Percentiles rank a stretch among this genome's conserved stretches.
phyloP scores from a whole-genome alignment of 176 grass and related monocot genomes.

The Pontederia paniculata region DNA sequence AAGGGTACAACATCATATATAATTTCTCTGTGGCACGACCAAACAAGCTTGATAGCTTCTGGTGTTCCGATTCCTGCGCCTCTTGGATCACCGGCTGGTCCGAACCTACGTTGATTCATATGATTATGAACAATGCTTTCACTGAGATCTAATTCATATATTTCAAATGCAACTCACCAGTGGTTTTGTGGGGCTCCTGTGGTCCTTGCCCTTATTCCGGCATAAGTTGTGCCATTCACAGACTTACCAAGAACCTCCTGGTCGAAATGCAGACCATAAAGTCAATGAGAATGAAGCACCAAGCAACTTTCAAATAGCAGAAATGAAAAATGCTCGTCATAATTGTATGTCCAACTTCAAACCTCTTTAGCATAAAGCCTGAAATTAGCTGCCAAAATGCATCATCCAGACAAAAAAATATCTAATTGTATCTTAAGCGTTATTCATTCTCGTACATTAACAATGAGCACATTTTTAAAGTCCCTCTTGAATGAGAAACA shows the following conservation, averaged over 20 bases:
- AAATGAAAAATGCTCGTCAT: neutral
- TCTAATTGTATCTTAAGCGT: neutral
- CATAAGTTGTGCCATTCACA: slow-evolving; percentile 93
- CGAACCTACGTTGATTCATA: slow-evolving; percentile 46
- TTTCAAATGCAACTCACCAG: slow-evolving; percentile 35
- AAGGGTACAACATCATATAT: slow-evolving; percentile 67
- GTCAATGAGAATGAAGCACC: neutral
- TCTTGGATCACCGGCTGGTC: slow-evolving; percentile 80
- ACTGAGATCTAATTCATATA: neutral
- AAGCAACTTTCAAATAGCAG: neutral
- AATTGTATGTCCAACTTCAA: neutral
- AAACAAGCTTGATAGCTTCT: slow-evolving; percentile 87
- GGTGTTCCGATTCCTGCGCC: slow-evolving; percentile 95
- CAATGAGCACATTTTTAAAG: too few species aligned
- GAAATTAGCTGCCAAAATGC: neutral
- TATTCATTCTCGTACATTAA: too few species aligned
- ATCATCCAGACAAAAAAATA: neutral
- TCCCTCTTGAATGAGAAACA: too few species aligned
- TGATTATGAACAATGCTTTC: neutral
- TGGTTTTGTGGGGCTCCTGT: slow-evolving; percentile 98
- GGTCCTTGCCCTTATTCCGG: slow-evolving; percentile 88
- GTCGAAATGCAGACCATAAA: slow-evolving; percentile 6
- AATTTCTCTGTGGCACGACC: slow-evolving; percentile 97
- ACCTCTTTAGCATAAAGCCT: neutral
- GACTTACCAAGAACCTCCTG: slow-evolving; percentile 86